Evolutionary conservation across 2,329 filamentous ascomycete species (phyloP), one percentile per base, ranked within the genome.

Genomic region (Penicillium decumbens): DNA sequence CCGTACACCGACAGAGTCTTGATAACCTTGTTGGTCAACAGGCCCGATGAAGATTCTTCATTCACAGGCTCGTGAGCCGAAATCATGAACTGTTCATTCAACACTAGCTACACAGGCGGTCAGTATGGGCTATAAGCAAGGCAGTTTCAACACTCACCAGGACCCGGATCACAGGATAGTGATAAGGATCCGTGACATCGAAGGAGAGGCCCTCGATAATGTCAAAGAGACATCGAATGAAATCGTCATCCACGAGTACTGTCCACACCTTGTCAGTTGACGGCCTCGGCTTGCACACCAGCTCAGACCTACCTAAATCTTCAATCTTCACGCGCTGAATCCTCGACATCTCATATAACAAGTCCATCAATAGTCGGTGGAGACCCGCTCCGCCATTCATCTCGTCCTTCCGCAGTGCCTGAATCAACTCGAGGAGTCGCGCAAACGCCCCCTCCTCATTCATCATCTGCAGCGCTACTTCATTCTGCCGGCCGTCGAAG

Each of bases 21-120:
- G 70, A 98, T 86, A 43, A 98, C 89, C 58, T 91, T 85, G 65
- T 98, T 98, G 3, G 93, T 97, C 49, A 95, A 72, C 4, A 81
- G 80, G 23, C 75, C 71, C 8, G 75, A 67, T 49, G 75, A 67
- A 48, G 65, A 59, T 39, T 57, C 65, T 58, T 61, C 67, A 59
- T 62, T 69, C 58, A 63, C 54, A 39, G 75, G 68, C 77, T 80
- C 51, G 79, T 87, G 60, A 76, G 80, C 76, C 24, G 79, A 80
- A 47, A 97, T 84, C 88, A 98, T 95, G 71, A 96, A 98, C 71
- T 98, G 93, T 70, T 98, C 93, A 71, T 98, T 98, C 57, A 98
- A 74, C 25, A 97, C 91, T 61, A 98, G 81, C 89, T 95, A 57
- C 15, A 43, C 13, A 46, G 41, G 10, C 4, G 24, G n/a, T 51